Evolutionary conservation across 2,329 filamentous ascomycete species (phyloP).

Genomic region (Colletotrichum endophyticum): DNA sequence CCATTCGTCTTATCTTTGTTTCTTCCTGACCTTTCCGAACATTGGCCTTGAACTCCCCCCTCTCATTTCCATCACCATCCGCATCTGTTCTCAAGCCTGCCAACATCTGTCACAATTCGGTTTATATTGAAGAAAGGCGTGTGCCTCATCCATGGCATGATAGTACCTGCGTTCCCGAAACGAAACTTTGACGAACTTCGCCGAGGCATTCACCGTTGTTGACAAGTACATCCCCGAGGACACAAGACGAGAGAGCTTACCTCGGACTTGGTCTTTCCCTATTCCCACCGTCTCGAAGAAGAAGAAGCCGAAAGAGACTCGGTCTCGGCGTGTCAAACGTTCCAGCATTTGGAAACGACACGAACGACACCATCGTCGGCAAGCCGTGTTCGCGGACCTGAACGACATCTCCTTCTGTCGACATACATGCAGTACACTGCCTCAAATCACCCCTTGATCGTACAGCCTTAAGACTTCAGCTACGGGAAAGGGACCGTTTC

Average conservation of each 20-base stretch:
- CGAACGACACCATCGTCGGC: constrained; percentile 6
- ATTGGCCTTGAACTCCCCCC: constrained; percentile 1
- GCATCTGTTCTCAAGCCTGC: neutral
- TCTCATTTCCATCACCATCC: constrained; percentile 2
- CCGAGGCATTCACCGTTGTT: neutral
- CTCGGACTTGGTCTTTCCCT: constrained; percentile 15
- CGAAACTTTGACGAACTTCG: constrained; percentile 21
- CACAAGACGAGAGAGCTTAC: constrained; percentile 24
- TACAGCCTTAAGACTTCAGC: constrained; percentile 7
- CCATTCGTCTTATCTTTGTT: constrained; percentile 32
- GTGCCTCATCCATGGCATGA: constrained; percentile 19
- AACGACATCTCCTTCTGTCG: neutral
- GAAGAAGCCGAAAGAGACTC: neutral
- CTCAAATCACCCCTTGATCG: neutral
- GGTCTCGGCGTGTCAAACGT: neutral
- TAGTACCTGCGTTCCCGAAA: constrained; percentile 22
- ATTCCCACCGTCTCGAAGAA: constrained; percentile 20
- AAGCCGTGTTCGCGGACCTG: neutral
- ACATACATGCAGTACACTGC: constrained; percentile 5
- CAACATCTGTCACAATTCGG: constrained; percentile 5
- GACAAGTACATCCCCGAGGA: constrained; percentile 6
- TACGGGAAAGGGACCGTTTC: constrained; percentile 4
- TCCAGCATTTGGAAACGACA: neutral
- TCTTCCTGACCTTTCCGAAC: constrained; percentile 23
- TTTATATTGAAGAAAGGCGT: constrained; percentile 8